These are phyloP conservation scores for Arthrobotrys sinensis DNA, from an alignment of 2,329 filamentous ascomycete species.

Conservation along the genomic window DNA sequence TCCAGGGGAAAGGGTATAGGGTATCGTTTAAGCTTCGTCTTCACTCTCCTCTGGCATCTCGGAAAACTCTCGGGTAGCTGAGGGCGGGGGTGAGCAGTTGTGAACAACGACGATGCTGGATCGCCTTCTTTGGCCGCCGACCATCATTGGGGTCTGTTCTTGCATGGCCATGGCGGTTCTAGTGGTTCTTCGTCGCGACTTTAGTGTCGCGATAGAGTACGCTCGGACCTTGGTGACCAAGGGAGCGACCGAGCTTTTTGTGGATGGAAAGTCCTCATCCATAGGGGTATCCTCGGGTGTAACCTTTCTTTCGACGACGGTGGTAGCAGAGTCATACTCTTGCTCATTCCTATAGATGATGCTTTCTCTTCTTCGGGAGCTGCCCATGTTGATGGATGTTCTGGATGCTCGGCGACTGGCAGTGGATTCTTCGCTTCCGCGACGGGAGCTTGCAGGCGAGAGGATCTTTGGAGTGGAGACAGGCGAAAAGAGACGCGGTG, in stretches of 20 bases:
- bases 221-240: constrained; percentile 56
- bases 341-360: constrained; percentile 60
- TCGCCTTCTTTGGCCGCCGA: constrained; percentile 42
- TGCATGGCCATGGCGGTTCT: constrained; percentile 41
- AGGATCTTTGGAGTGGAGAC: constrained; percentile 53
- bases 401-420: constrained; percentile 50
- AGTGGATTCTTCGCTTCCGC: constrained; percentile 57
- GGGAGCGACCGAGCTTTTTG: constrained; percentile 53
- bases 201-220: constrained; percentile 52
- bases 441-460: constrained; percentile 50
- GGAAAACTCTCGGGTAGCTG: constrained; percentile 50
- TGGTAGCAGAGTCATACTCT: constrained; percentile 58
- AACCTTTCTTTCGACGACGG: constrained; percentile 44
- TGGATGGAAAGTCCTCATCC: constrained; percentile 60
- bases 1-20: constrained; percentile 4
- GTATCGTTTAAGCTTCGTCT: constrained; percentile 47
- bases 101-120: constrained; percentile 60
- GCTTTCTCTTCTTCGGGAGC: constrained; percentile 49
- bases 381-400: constrained; percentile 48
- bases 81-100: constrained; percentile 49
- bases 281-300: constrained; percentile 44
- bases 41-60: constrained; percentile 61
- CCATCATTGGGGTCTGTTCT: constrained; percentile 55
- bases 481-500: constrained; percentile 59
- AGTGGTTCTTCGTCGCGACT: constrained; percentile 41